Evolutionary conservation across 2,329 filamentous ascomycete species (phyloP), one percentile per base, ranked within the genome.

Genomic region (Drechslera avenae): DNA sequence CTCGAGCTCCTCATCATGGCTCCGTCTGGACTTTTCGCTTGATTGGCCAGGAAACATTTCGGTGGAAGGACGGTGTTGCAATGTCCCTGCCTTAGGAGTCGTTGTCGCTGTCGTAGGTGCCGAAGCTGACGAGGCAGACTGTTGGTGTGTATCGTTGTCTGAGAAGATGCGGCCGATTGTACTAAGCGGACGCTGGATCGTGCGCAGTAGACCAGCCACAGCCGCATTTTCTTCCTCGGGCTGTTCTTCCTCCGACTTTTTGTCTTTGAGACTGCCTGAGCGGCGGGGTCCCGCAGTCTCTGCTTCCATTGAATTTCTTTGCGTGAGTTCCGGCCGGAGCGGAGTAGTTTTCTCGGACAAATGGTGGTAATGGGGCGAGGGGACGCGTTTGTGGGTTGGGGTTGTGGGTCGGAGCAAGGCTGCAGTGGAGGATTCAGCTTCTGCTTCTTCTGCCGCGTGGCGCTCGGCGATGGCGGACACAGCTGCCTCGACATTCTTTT

Each of bases 161-260:
- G 90, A 91, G 74, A 99, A 97, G 55, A 99, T 97, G 44, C 93
- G 85, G 3, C 94, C 94, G 54, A 99, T 96, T 1, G 90, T 95
- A 47, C 87, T 91, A 10, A 99, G 79, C 0, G 94, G 94, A 51
- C 85, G 89, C 73, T 97, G 93, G 48, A 99, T 97, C 0, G 91
- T 93, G 39, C 91, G 86, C 2, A 99, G 79, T 12, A 99, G 78
- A 1, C 93, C 92, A 32, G 87, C 85, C 19, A 97, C 93, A 35
- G 92, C 88, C 1, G 89, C 87, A 44, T 85, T 87, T 42, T 75
- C 73, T 50, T 96, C 91, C 31, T 93, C 89, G 10, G 77, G 68
- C 71, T 78, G 68, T 5, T 73, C 67, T 0, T 46, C 35, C 21
- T 68, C 60, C 26, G 52, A 50, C 34, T 56, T 59, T 16, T 61